Base-by-base conservation (phyloP, 192 early-diverging fungal genomes). In the Rhizophlyctis rosea region DNA sequence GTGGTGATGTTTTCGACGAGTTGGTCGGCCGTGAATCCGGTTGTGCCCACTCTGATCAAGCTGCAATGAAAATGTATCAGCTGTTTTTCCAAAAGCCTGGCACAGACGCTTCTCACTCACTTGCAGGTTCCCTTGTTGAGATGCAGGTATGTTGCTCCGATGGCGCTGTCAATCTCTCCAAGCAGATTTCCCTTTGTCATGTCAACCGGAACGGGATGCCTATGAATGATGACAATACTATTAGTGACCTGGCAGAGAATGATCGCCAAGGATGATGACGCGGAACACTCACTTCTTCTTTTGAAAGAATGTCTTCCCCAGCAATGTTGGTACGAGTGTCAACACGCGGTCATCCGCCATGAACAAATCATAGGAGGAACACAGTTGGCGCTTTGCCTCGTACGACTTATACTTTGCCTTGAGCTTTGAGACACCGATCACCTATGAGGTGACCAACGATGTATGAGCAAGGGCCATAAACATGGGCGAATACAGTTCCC, bases 291-390 rank as follows among this genome's bases (percentile, higher is more conserved):
- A 87, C 86, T 91, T 94, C 76, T 93, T 93, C 63, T 80, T 83
- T 64, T 76, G 54, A 67, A 91, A 95, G 65, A 96, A 91, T 49
- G 79, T 76, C 72, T 90, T 90, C 24, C 93, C 94, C 27, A 98
- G 70, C 21, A 89, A 44, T 59, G 85, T 83, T 5, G 92, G 90
- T 61, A 98, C 75, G 4, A 85, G 62, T 48, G 80, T 73, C 32
- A 95, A 51, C 16, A 98, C 75, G 13, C 88, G 81, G 18, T 91
- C 87, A 78, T 97, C 96, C 11, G 91, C 83, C 57, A 96, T 74
- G 65, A 98, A 96, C 68, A 97, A 72, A 54, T 92, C 90, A 66
- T 90, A 96, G 2, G 81, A 70, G 21, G 76, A 76, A 59, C 86
- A 73, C 21, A 97, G 79, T 55, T 85, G 70, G 62, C 92, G 84